Evolutionary conservation across 2,329 filamentous ascomycete species (phyloP).

Genomic region (Pestalotiopsis sp.): DNA sequence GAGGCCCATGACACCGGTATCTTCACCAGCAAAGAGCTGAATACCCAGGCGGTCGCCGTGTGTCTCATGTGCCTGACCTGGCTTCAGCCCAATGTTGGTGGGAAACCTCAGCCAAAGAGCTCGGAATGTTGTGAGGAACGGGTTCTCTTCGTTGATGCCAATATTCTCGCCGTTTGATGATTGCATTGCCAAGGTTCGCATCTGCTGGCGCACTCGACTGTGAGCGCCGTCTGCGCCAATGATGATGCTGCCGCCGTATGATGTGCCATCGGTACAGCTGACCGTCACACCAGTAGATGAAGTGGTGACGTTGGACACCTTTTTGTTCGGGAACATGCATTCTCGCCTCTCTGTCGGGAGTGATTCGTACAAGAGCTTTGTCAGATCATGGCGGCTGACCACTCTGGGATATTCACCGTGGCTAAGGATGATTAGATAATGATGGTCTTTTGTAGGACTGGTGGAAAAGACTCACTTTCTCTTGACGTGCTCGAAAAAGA

Average conservation of each 20-base stretch:
- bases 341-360: conserved; percentile 27
- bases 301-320: conserved; percentile 10
- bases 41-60: conserved; percentile 28
- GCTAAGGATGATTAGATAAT: conserved; percentile 17
- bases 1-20: conserved; percentile 34
- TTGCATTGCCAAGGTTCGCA: conserved; percentile 9
- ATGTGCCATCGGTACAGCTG: conserved; percentile 13
- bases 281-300: conserved; percentile 11
- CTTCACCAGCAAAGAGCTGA: conserved; percentile 31
- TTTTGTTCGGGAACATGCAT: conserved; percentile 22
- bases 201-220: conserved; percentile 24
- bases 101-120: conserved; percentile 38
- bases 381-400: conserved; percentile 38
- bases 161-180: not conserved
- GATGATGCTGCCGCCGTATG: conserved; percentile 33
- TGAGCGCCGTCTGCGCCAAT: conserved; percentile 47
- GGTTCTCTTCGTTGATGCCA: conserved; percentile 27
- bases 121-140: conserved; percentile 34
- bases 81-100: conserved; percentile 11
- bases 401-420: conserved; percentile 29
- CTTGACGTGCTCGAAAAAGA: conserved; percentile 24
- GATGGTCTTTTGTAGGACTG: not conserved
- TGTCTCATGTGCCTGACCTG: conserved; percentile 33
- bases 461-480: conserved; percentile 24
- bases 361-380: conserved; percentile 32